phyloP scores from a whole-genome alignment of 306 rosid species.

The Elaeagnus macrophylla region DNA sequence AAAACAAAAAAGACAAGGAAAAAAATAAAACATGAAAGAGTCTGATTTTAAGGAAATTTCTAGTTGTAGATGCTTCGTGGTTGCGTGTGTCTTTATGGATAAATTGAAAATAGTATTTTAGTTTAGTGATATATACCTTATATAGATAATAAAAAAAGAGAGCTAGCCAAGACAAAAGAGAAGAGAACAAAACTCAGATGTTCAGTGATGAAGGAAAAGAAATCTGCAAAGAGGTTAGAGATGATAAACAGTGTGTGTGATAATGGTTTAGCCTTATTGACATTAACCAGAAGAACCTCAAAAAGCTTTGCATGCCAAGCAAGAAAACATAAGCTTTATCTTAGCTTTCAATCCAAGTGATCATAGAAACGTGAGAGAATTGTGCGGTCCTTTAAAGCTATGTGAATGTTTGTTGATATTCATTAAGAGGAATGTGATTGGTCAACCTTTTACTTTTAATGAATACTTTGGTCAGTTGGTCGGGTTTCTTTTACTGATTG shows the following conservation, averaged over 20 bases:
- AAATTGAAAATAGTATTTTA: background rate
- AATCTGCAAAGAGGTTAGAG: conserved; percentile 16
- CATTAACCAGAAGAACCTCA: conserved; percentile 17
- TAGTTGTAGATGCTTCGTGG: background rate
- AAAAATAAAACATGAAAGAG: too few relatives aligned
- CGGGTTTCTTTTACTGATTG: conserved; percentile 27
- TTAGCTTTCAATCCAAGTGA: conserved; percentile 65
- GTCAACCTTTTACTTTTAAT: conserved; percentile 11
- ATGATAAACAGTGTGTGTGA: conserved; percentile 3
- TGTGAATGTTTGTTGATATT: conserved; percentile 14
- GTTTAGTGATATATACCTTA: conserved; percentile 15
- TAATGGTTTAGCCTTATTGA: background rate
- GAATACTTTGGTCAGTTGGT: conserved; percentile 8
- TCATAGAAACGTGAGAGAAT: conserved; percentile 17
- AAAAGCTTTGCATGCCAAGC: conserved; percentile 47
- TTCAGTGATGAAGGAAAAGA: conserved; percentile 1
- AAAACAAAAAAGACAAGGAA: too few relatives aligned
- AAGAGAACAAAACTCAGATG: conserved; percentile 7
- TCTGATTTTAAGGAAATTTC: background rate
- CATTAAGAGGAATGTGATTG: conserved; percentile 5
- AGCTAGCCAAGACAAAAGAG: conserved; percentile 9
- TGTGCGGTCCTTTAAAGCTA: conserved; percentile 8
- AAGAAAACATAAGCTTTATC: conserved; percentile 47
- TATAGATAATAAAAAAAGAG: too few relatives aligned
- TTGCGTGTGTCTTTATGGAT: background rate